phyloP scores from a whole-genome alignment of 225 moss, liverwort and hornwort species.

The Pseudoscleropodium purum region DNA sequence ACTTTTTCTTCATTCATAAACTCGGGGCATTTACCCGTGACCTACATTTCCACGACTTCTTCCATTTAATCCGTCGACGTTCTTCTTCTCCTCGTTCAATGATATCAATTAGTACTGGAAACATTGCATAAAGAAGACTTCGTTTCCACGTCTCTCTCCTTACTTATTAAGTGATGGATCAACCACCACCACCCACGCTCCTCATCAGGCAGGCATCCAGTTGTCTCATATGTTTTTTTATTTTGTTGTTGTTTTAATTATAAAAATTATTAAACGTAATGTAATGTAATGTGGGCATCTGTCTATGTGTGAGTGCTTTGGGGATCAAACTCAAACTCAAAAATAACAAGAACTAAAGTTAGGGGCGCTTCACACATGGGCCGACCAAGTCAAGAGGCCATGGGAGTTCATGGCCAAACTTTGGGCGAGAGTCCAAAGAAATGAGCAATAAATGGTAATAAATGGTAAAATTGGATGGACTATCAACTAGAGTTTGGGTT shows the following conservation, averaged over 20 bases:
- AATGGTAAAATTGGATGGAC: no score
- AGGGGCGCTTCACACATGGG: no score
- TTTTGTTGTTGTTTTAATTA: background rate
- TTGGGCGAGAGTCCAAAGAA: no score
- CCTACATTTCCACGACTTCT: slow-evolving; percentile 2
- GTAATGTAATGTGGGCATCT: background rate
- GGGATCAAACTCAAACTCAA: background rate
- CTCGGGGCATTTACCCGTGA: background rate
- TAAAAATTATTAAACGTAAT: background rate
- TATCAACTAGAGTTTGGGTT: no score
- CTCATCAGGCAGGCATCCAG: background rate
- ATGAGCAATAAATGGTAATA: no score
- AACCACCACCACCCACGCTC: background rate
- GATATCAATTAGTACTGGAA: background rate
- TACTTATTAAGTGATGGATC: background rate
- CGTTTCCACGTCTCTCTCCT: background rate
- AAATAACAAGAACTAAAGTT: background rate
- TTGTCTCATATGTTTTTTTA: background rate
- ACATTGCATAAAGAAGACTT: background rate
- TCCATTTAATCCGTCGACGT: background rate
- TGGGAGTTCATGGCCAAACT: no score
- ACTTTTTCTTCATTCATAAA: background rate
- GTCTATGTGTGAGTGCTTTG: no score
- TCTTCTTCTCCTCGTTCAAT: background rate
- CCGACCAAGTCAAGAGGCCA: no score